Evolutionary conservation across 129 eudicot genomes (phyloP), one percentile per base, ranked within the genome.

Genomic region (Mikania micrantha): DNA sequence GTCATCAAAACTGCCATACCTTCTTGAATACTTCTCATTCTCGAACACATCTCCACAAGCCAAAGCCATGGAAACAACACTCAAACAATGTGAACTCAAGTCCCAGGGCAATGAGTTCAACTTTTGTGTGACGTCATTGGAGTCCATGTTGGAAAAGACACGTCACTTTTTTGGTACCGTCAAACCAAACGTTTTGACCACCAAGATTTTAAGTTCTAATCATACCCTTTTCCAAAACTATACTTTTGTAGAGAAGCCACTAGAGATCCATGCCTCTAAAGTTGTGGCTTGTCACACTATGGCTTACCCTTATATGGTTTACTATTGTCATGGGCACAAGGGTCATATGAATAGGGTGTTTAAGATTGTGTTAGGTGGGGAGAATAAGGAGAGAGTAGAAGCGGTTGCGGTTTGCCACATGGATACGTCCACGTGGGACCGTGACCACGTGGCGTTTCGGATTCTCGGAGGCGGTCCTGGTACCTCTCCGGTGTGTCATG

Each of bases 261-360:
- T 8, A 54, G 84, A 73, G 29, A 52, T 83, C 6, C n/a, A 13
- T n/a, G 77, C 80, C 7, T 77, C 67, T 20, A 79, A 56, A 48
- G 67, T 79, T 73, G 70, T 85, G 8, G 85, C 79, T 5, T 88
- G 96, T 63, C 96, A 88, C 34, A 70, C 83, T 5, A 56, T 85
- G 85, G 87, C 92, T 73, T 88, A 88, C 47, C 96, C 96, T 17
- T 88, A 85, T 69, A 70, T 82, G 10, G 90, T 88, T 17, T 85
- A 78, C 61, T 89, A 81, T 59, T 86, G 96, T 36, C 96, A 89
- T 64, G 59, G 78, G 66, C 91, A 88, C 27, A 45, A 58, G 44
- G 79, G 68, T 60, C 79, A 66, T 20, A 8, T 59, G 24, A 80
- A 66, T 41, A 77, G 62, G 66, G 27, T 89, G 45, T 81, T 72